Base-by-base conservation (phyloP, 306 rosid species). In the Rosa chinensis region DNA sequence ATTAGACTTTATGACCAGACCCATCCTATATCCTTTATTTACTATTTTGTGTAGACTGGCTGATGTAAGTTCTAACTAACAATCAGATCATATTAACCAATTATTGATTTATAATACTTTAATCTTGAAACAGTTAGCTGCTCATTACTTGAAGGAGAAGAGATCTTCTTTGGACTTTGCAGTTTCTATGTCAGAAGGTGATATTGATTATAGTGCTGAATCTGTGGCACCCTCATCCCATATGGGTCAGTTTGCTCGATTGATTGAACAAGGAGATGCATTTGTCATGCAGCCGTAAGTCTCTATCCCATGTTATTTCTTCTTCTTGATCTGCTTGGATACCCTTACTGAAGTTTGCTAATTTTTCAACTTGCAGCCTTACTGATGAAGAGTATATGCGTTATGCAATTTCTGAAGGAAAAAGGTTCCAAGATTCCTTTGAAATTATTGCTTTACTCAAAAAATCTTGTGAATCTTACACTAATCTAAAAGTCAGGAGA, bases 111-210 rank as follows among this genome's bases (percentile, higher is more conserved):
- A 35, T 9, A 17, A 12, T 3, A 23, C 11, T 53, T 73, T 81
- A 74, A 79, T 77, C 75, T 50, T 88, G 85, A 83, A 84, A 88
- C 96, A 95, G 99, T 81, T 87, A 77, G 97, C 98, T 40, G 98
- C 98, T 78, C 92, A 91, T 50, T 91, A 92, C 91, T 79, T 92
- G 83, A 90, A 86, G 77, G 91, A 95, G 91, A 92, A 95, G 87
- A 89, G 97, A 81, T 85, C 91, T 37, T 86, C 90, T 67, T 84
- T 95, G 80, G 99, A 95, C 78, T 80, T 93, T 82, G 82, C 89
- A 23, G 75, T 85, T 49, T 89, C 94, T 42, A 90, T 93, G 95
- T 86, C 91, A 50, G 95, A 89, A 85, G 77, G 80, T 74, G 93
- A 84, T 77, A 82, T 82, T 74, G 90, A 90, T 79, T 81, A 55